Conservation (phyloP, 2,329 filamentous ascomycete species). For the Colletotrichum musae region DNA sequence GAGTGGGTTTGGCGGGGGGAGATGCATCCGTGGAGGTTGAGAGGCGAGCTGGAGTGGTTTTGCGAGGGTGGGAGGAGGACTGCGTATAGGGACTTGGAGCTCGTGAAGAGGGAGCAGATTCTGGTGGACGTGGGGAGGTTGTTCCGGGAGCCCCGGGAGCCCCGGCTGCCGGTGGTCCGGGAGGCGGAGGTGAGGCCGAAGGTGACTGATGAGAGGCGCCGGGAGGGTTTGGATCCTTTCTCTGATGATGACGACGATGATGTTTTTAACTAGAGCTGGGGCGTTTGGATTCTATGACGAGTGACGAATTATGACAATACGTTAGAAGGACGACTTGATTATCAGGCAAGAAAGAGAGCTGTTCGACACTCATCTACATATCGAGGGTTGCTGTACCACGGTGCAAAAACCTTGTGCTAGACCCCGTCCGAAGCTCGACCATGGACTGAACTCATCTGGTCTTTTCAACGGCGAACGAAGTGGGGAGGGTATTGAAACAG, state of each 20-base stretch:
- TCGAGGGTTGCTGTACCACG: too few species aligned
- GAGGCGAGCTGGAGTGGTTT: constrained; percentile 42
- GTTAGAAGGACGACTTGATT: too few species aligned
- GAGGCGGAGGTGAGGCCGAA: background rate
- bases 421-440: too few species aligned
- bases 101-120: constrained; percentile 38
- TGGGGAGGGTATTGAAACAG: too few species aligned
- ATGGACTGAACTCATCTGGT: too few species aligned
- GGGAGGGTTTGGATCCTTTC: background rate
- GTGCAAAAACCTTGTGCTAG: too few species aligned
- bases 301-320: too few species aligned
- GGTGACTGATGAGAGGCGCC: background rate
- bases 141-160: constrained; percentile 10
- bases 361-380: too few species aligned
- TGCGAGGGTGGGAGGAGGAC: constrained; percentile 30
- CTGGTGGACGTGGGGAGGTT: constrained; percentile 35
- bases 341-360: too few species aligned
- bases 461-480: too few species aligned
- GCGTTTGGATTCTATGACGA: too few species aligned
- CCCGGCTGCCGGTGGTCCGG: background rate
- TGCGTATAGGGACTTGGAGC: constrained; percentile 42
- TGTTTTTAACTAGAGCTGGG: constrained; percentile 44
- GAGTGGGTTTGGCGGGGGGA: constrained; percentile 39
- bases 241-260: background rate
- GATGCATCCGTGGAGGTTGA: constrained; percentile 31